Evolutionary conservation across 805 yeast genomes (phyloP).

Genomic region (Sungouiella thailandica): DNA sequence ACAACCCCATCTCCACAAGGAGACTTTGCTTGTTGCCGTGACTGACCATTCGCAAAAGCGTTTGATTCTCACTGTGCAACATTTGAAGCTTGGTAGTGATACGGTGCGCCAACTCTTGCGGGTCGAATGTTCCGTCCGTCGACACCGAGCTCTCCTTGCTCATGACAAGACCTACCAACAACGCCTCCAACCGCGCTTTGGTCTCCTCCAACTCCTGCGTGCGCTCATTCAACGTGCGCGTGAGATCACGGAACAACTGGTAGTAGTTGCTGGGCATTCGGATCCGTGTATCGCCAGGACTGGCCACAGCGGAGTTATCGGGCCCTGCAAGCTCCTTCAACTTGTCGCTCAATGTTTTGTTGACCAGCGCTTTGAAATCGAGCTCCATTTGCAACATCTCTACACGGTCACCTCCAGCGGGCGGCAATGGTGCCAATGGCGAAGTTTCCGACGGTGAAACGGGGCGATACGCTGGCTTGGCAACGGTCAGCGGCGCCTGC

Average conservation of each 20-base stretch:
- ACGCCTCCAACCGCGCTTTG: constrained; percentile 56
- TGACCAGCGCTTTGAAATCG: constrained; percentile 47
- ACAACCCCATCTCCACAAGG: constrained; percentile 60
- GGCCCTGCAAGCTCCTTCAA: constrained; percentile 17
- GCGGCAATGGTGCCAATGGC: not conserved
- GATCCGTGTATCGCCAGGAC: constrained; percentile 9
- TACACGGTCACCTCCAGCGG: constrained; percentile 5
- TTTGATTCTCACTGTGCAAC: constrained; percentile 65
- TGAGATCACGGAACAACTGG: constrained; percentile 44
- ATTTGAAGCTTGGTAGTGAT: constrained; percentile 57
- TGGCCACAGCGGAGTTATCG: constrained; percentile 4
- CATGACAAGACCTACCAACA: constrained; percentile 32
- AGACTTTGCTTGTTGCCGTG: constrained; percentile 72
- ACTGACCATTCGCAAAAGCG: constrained; percentile 63
- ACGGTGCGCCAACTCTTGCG: constrained; percentile 70
- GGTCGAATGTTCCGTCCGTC: constrained; percentile 61
- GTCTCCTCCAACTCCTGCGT: constrained; percentile 52
- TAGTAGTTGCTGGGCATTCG: constrained; percentile 41
- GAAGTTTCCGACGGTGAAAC: not conserved
- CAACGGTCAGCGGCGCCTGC: not conserved
- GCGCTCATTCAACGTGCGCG: constrained; percentile 43
- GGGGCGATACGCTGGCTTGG: not conserved
- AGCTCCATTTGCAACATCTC: constrained; percentile 47
- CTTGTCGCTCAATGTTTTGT: constrained; percentile 32
- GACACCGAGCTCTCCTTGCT: constrained; percentile 27